Evolutionary conservation across 768 basidiomycete genomes (phyloP).

Genomic region (Boletus reticulatus): DNA sequence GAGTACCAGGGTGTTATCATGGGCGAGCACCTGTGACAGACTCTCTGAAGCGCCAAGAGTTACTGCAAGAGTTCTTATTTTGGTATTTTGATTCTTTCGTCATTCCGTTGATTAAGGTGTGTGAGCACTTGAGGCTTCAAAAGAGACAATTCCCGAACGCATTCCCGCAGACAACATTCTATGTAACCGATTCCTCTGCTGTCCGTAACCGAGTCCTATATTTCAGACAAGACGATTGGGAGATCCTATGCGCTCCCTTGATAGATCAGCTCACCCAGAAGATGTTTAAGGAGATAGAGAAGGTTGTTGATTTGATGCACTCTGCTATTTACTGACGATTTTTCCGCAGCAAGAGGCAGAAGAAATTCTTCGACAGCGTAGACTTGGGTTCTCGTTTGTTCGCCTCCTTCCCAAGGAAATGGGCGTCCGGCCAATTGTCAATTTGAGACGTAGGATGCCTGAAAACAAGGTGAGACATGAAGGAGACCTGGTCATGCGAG

Average conservation of each 20-base stretch:
- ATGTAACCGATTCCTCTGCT: slow-evolving; percentile 88
- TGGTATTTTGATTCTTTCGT: slow-evolving; percentile 94
- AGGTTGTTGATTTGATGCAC: slow-evolving; percentile 40
- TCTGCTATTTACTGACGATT: not conserved
- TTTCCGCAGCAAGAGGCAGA: slow-evolving; percentile 56
- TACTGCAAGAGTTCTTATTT: slow-evolving; percentile 83
- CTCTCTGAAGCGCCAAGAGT: slow-evolving; percentile 68
- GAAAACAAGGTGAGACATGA: slow-evolving; percentile 29
- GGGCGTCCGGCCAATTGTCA: slow-evolving; percentile 93
- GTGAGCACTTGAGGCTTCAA: slow-evolving; percentile 10
- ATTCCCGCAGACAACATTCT: slow-evolving; percentile 75
- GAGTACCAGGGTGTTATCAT: slow-evolving; percentile 36
- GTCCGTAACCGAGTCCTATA: slow-evolving; percentile 83
- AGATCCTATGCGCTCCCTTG: slow-evolving; percentile 75
- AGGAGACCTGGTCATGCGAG: not conserved
- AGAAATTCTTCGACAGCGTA: slow-evolving; percentile 66
- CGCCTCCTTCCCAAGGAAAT: slow-evolving; percentile 92
- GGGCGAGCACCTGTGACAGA: slow-evolving; percentile 61
- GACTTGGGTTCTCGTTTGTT: slow-evolving; percentile 80
- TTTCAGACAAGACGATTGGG: slow-evolving; percentile 95
- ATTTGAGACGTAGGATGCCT: slow-evolving; percentile 58
- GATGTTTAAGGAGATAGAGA: slow-evolving; percentile 69
- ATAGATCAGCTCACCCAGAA: slow-evolving; percentile 64
- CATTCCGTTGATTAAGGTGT: slow-evolving; percentile 71
- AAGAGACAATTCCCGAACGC: not conserved